These are phyloP conservation scores for Rhexocercosporidium sp. DNA, from an alignment of 2,329 filamentous ascomycete species.

Conservation along the genomic window DNA sequence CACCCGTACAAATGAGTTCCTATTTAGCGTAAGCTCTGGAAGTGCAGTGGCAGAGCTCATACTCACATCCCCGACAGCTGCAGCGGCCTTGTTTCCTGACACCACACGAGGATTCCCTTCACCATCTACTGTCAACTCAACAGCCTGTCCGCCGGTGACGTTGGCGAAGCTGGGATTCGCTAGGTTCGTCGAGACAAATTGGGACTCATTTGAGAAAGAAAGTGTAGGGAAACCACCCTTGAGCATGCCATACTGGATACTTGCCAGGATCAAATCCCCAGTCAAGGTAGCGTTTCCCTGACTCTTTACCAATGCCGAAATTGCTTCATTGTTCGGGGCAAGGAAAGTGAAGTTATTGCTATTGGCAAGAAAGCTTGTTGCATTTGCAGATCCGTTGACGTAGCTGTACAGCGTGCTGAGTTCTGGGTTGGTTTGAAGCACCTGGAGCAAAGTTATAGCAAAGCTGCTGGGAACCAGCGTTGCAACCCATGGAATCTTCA, in stretches of 20 bases:
- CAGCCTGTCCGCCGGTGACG: conserved; percentile 32
- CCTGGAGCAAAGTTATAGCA: conserved; percentile 25
- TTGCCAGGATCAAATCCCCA: conserved; percentile 25
- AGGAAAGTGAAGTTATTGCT: conserved; percentile 32
- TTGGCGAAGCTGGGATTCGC: conserved; percentile 28
- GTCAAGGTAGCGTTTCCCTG: conserved; percentile 19
- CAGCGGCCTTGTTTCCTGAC: conserved; percentile 27
- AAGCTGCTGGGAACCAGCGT: conserved; percentile 10
- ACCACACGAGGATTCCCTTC: conserved; percentile 21
- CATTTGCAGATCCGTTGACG: conserved; percentile 21
- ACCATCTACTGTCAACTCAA: conserved; percentile 23
- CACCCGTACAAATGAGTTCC: conserved; percentile 60
- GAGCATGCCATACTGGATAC: conserved; percentile 31
- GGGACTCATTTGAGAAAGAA: conserved; percentile 22
- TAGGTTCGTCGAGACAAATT: conserved; percentile 30
- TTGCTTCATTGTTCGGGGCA: conserved; percentile 28
- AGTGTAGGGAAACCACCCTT: conserved; percentile 27
- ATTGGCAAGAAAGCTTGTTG: conserved; percentile 19
- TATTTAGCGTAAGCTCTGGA: conserved; percentile 28
- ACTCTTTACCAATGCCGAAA: conserved; percentile 15
- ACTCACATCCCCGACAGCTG: conserved; percentile 24
- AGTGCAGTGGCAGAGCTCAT: not conserved
- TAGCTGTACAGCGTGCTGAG: conserved; percentile 25
- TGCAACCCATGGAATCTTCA: conserved; percentile 15
- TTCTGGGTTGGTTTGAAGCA: conserved; percentile 25